Base-by-base conservation (phyloP, 768 basidiomycete species). In the Boletus rex-veris region DNA sequence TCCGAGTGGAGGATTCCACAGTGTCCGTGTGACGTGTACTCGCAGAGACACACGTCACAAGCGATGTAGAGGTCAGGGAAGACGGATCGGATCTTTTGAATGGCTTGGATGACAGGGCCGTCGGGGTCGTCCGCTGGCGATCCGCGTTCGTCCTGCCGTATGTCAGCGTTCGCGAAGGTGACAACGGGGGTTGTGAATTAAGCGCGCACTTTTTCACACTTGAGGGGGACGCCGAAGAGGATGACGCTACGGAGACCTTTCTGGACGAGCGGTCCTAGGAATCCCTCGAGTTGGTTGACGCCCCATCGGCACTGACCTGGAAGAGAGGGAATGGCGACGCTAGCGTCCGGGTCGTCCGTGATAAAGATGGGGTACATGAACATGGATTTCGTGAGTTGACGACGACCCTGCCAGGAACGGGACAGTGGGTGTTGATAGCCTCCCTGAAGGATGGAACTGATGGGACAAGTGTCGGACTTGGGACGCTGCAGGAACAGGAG, bases 321-420 rank as follows among this genome's bases (percentile, higher is more conserved):
- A 9, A 98, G 76, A 19, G 83, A 78, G 0, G 80, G 64, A 59
- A 98, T 94, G 55, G 82, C 79, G 46, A 86, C 85, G 68, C 83
- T 81, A 7, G 92, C 91, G 54, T 93, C 80, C 2, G 92, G 86
- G 54, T 98, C 92, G 71, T 98, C 96, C 16, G 94, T 93, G 63
- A 98, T 89, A 70, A 99, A 98, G 65, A 99, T 94, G 7, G 97
- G 97, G 71, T 98, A 99, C 90, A 98, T 98, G 72, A 99, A 80
- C 94, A 98, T 97, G 59, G 83, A 81, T 69, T 92, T 95, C 24
- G 86, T 85, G 65, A 95, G 81, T 53, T 82, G 78, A 45, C 88
- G 84, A 53, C 83, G 82, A 24, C 82, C 79, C 73, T 99, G 96
- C 85, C 90, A 95, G 74, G 83, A 79, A 19, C 96, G 87, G 8